These are phyloP conservation scores for Sporothrix mexicana DNA, from an alignment of 2,329 filamentous ascomycete genomes.

Conservation along the genomic window DNA sequence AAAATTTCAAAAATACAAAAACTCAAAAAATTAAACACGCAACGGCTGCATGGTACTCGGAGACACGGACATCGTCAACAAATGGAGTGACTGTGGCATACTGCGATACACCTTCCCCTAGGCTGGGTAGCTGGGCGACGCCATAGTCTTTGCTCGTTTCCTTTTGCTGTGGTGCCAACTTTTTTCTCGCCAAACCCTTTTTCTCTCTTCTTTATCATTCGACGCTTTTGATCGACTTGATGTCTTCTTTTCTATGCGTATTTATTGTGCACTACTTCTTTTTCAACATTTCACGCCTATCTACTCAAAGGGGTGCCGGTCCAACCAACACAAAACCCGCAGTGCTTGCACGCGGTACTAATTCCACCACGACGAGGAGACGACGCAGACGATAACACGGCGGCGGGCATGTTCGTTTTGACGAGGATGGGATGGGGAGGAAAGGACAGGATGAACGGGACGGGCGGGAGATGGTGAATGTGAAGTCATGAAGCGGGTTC, in stretches of 20 bases:
- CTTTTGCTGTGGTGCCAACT: neutral
- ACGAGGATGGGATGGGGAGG: neutral
- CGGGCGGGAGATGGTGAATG: neutral
- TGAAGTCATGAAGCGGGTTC: neutral
- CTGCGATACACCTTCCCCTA: constrained; percentile 24
- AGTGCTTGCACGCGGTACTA: constrained; percentile 33
- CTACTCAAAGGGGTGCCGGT: constrained; percentile 26
- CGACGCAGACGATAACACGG: constrained; percentile 24
- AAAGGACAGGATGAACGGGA: neutral
- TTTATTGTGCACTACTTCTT: constrained; percentile 11
- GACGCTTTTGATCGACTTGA: constrained; percentile 30
- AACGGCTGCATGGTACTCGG: neutral
- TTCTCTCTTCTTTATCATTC: constrained; percentile 5
- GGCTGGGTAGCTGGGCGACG: constrained; percentile 27
- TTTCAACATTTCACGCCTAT: constrained; percentile 17
- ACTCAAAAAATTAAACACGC: neutral
- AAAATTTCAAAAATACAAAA: neutral
- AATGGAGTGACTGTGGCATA: constrained; percentile 9
- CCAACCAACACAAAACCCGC: constrained; percentile 26
- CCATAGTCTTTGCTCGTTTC: neutral
- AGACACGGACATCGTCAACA: neutral
- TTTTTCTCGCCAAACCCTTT: neutral
- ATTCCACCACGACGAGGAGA: constrained; percentile 31
- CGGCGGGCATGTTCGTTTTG: constrained; percentile 23
- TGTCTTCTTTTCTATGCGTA: constrained; percentile 24